Base-by-base conservation (phyloP, 805 yeast species). In the Starmerella potacharoeniae region DNA sequence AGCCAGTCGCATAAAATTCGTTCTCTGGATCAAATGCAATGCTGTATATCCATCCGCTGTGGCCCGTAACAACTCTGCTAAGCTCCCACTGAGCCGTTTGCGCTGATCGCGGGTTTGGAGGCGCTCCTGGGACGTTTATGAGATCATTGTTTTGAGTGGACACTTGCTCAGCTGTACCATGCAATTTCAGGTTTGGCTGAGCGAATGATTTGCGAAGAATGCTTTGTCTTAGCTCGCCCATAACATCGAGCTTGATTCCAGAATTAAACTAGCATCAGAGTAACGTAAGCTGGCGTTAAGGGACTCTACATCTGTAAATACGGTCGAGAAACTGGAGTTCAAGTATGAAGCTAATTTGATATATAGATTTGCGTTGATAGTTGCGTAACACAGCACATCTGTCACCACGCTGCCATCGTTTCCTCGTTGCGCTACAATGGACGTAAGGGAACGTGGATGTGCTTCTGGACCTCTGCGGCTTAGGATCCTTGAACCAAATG, bases 1-100 rank as follows among this genome's bases (percentile, higher is more conserved):
- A 82, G 0, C 97, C 99, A 0, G 96, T 83, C 7, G 84, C 95
- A 70, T 87, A 91, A 87, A 93, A 93, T 60, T 82, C 78, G 66
- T 89, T 89, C 35, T 84, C 84, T 0, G 95, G 95, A 57, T 93
- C 97, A 17, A 86, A 78, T 7, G 83, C 76, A 3, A 89, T 72
- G n/a, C 86, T 77, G 47, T 95, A 75, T 0, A 93, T 88, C 90
- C 97, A 90, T 0, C 99, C 98, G 41, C 79, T 76, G 67, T 93
- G 98, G 3, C 97, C 97, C 1, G 86, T 80, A 0, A 91, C 75
- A 3, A 91, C 35, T 6, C 51, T 22, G 40, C 39, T 46, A 14
- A 46, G 31, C 40, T 46, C 49, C 49, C 49, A 46, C 14, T 33
- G 39, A 17, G 36, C 48, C n/a, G 3, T 3, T n/a, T 30, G 13